Evolutionary conservation across 2,329 filamentous ascomycete genomes (phyloP), one percentile per base, ranked within the genome.

Genomic region (Aspergillus fumigatiaffinis): DNA sequence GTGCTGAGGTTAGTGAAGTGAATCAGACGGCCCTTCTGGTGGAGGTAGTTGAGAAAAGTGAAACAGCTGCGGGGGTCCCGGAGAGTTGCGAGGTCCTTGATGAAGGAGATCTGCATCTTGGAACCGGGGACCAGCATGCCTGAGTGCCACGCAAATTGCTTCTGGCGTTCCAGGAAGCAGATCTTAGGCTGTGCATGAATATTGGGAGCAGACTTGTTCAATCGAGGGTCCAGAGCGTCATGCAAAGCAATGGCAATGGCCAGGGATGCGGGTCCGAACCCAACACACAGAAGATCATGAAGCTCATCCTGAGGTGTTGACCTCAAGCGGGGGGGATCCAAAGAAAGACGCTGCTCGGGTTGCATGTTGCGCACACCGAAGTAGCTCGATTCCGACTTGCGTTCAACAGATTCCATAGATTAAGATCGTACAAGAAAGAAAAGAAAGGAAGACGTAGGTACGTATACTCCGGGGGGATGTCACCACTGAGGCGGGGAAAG

Each of bases 71-170:
- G 85, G 7, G 93, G 93, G 71, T 97, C 87, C 57, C 93, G 84
- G 64, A 96, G 81, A 3, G 91, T 94, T 3, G 93, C 93, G 73
- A 97, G 84, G 71, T 97, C 93, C 78, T 97, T 97, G 78, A 97
- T 84, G 79, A 96, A 97, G 9, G 91, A 95, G 66, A 97, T 97
- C 73, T 97, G 93, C 93, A 97, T 97, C 77, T 89, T 92, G 53
- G 92, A 90, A 4, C 92, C 92, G 0, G 92, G 91, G 3, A 97
- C 84, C 58, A 97, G 85, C 93, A 97, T 97, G 58, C 93, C 93
- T 0, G 91, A 87, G 74, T 97, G 93, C 93, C 93, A 97, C 57
- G 89, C 86, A 70, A 97, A 97, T 50, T 82, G 78, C 32, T 80
- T 70, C 76, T 97, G 93, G 73, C 90, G 89, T 79, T 97, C 93